phyloP scores from a whole-genome alignment of 1,284 basidiomycete species.

The Cutaneotrichosporon sp. region DNA sequence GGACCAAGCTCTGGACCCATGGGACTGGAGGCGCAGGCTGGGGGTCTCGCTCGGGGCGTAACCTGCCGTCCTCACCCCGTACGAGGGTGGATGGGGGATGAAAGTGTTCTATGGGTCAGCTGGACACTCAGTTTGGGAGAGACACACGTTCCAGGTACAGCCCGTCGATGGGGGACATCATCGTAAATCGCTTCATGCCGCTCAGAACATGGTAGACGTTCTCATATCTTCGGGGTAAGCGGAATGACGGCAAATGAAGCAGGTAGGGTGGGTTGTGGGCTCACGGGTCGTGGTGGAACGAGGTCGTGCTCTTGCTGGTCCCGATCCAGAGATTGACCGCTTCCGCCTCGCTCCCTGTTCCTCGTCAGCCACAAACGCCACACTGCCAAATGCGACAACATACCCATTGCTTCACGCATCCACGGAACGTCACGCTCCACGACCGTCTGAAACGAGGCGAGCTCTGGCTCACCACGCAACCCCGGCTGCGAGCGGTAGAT shows the following conservation, averaged over 20 bases:
- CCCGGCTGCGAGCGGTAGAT: constrained; percentile 53
- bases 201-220: constrained; percentile 83
- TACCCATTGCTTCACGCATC: constrained; percentile 73
- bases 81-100: constrained; percentile 33
- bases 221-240: constrained; percentile 57
- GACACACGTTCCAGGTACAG: constrained; percentile 67
- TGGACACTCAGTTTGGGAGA: constrained; percentile 8
- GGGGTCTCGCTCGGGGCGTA: constrained; percentile 26
- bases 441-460: constrained; percentile 58
- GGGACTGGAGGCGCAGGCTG: constrained; percentile 53
- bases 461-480: constrained; percentile 54
- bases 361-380: neutral
- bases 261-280: neutral
- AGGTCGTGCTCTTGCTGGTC: constrained; percentile 66
- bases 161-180: constrained; percentile 81
- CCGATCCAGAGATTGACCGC: constrained; percentile 92
- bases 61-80: constrained; percentile 13
- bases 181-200: constrained; percentile 75
- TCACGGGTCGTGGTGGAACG: constrained; percentile 64
- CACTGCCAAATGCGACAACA: neutral
- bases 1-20: constrained; percentile 63
- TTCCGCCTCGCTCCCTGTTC: constrained; percentile 63
- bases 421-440: constrained; percentile 64
- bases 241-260: neutral
- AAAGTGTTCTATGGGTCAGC: constrained; percentile 32